Base-by-base conservation (phyloP, 2,329 filamentous ascomycete species). In the Byssothecium circinans region DNA sequence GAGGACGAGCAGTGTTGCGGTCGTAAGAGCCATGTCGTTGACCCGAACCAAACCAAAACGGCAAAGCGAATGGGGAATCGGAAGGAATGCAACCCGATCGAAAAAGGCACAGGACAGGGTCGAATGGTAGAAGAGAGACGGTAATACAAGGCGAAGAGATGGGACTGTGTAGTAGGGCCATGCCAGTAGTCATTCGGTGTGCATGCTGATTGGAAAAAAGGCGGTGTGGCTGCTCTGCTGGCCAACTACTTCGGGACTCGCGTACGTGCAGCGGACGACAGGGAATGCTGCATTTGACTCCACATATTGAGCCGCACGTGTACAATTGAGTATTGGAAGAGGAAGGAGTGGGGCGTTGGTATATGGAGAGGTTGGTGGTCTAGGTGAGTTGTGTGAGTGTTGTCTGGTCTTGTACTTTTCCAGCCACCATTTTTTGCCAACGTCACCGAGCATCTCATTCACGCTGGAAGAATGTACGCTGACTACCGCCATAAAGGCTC, bases 21-120 rank as follows among this genome's bases (percentile, higher is more conserved):
- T 19, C 5, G 25, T 39, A 10, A 50, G 27, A 19, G 22, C 38
- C 47, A 50, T 50, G 43, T 12, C 29, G 14, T 14, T 12, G n/a
- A n/a, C n/a, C n/a, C 29, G 29, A 14, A 32, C 12, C 29, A n/a
- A 32, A 32, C 23, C 23, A 10, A 25, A 25, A 25, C 10, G 23
- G 23, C 5, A 5, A 25, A 25, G 23, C 23, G 23, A 25, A 25
- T 25, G 14, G 14, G 29, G 29, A 32, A 32, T 14, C 8, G 29
- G 29, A 32, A 32, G 29, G 29, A 32, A 32, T 32, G 14, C 10
- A 12, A 32, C 4, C 29, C 29, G 29, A 38, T 22, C 10, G 35
- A 38, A 38, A 38, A n/a, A 15, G 22, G 19, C 18, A 10, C 12
- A 22, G 18, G 18, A 38, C 18, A 22, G 11, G 35, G 12, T 23